phyloP scores from a whole-genome alignment of 1,284 basidiomycete species.

The Irpex sp. region DNA sequence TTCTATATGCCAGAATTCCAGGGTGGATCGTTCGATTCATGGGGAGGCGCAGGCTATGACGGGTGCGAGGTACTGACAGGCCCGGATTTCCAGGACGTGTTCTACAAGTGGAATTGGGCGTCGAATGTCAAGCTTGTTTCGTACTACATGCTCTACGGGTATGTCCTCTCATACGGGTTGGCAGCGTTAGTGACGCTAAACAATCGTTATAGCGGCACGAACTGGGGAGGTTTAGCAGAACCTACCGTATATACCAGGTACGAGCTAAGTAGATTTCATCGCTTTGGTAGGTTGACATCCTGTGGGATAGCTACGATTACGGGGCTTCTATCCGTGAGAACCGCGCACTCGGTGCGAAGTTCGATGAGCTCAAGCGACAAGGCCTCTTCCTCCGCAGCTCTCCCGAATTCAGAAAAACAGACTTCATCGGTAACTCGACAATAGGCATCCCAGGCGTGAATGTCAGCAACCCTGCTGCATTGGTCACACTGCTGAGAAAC shows the following conservation, averaged over 20 bases:
- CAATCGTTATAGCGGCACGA: slow-evolving; percentile 54
- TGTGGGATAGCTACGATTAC: slow-evolving; percentile 60
- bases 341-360: slow-evolving; percentile 67
- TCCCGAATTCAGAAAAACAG: slow-evolving; percentile 73
- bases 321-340: slow-evolving; percentile 65
- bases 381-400: slow-evolving; percentile 73
- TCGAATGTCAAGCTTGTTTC: slow-evolving; percentile 73
- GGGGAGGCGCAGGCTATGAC: slow-evolving; percentile 64
- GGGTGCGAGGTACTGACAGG: slow-evolving; percentile 58
- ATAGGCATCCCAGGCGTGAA: slow-evolving; percentile 40
- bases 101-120: slow-evolving; percentile 73
- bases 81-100: slow-evolving; percentile 69
- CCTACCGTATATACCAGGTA: slow-evolving; percentile 55
- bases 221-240: slow-evolving; percentile 74
- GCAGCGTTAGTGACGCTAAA: background rate
- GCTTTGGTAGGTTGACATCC: background rate
- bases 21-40: slow-evolving; percentile 68
- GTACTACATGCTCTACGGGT: slow-evolving; percentile 81
- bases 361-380: slow-evolving; percentile 71
- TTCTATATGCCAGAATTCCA: slow-evolving; percentile 59
- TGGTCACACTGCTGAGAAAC: slow-evolving; percentile 64
- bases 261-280: slow-evolving; percentile 4
- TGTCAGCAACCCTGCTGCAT: slow-evolving; percentile 43
- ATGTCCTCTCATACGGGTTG: slow-evolving; percentile 12
- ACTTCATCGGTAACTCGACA: slow-evolving; percentile 63